These are phyloP conservation scores for Trametes polyzona DNA, from an alignment of 1,284 basidiomycete genomes.

Conservation along the genomic window DNA sequence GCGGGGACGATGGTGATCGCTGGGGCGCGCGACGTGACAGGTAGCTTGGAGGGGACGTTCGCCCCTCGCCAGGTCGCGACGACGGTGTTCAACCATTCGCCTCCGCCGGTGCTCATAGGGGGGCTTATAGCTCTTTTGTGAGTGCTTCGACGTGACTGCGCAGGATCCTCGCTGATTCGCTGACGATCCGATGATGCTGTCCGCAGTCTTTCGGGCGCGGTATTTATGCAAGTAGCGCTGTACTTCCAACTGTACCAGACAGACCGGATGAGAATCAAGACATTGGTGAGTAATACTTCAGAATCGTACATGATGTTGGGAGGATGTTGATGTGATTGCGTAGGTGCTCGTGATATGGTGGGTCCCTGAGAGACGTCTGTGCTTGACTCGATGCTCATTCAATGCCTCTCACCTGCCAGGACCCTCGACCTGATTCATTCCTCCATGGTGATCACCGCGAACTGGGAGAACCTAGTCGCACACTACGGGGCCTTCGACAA, in stretches of 20 bases:
- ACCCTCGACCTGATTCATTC: constrained; percentile 19
- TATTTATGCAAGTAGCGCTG: constrained; percentile 23
- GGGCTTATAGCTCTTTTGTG: constrained; percentile 21
- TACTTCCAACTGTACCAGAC: constrained; percentile 20
- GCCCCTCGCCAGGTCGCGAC: background rate
- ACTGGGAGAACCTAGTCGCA: constrained; percentile 19
- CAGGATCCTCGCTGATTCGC: background rate
- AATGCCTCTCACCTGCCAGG: background rate
- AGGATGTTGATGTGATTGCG: background rate
- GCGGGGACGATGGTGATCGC: background rate
- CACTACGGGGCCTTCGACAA: constrained; percentile 14
- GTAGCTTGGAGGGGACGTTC: background rate
- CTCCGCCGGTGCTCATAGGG: constrained; percentile 22
- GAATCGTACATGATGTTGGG: too few relatives aligned
- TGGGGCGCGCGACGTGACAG: background rate
- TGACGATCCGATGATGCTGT: background rate
- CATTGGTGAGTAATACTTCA: constrained; percentile 6
- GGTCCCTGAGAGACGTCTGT: background rate
- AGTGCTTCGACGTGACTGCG: background rate
- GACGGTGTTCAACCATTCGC: constrained; percentile 16
- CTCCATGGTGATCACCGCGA: constrained; percentile 15
- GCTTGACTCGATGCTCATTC: background rate
- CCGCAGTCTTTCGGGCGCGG: constrained; percentile 21
- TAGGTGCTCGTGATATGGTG: constrained; percentile 21
- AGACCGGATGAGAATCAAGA: constrained; percentile 9